Evolutionary conservation across 192 early-diverging fungal genomes (phyloP).

Genomic region (Hyaloraphidium curvatum): DNA sequence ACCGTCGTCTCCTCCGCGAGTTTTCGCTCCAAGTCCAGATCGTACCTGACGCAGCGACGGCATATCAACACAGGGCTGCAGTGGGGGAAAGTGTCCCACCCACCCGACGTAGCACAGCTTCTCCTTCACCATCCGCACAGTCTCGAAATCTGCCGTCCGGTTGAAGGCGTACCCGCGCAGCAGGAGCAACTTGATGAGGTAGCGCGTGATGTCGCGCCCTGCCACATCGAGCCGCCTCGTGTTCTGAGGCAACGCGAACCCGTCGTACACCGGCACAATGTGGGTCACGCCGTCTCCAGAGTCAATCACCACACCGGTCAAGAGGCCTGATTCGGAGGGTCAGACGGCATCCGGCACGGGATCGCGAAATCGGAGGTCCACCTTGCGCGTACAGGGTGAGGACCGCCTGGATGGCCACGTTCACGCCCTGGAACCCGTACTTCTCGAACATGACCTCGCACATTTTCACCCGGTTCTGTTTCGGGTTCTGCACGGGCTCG

Average conservation of each 20-base stretch:
- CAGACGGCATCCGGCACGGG: not conserved
- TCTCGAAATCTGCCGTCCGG: constrained; percentile 95
- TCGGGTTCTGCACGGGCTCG: constrained; percentile 92
- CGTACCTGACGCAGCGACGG: constrained; percentile 41
- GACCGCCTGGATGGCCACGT: constrained; percentile 93
- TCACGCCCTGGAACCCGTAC: constrained; percentile 81
- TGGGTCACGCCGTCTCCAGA: constrained; percentile 98
- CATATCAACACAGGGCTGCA: not conserved
- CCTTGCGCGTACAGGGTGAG: constrained; percentile 97
- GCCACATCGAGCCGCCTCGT: constrained; percentile 85
- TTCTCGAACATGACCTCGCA: constrained; percentile 89
- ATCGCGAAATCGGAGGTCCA: constrained; percentile 12
- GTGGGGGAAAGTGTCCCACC: not conserved
- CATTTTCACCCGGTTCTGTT: constrained; percentile 81
- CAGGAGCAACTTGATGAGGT: constrained; percentile 89
- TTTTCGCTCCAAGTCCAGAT: constrained; percentile 82
- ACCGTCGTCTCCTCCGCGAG: constrained; percentile 93
- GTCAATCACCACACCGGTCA: constrained; percentile 94
- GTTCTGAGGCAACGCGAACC: constrained; percentile 76
- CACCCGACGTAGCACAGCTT: constrained; percentile 94
- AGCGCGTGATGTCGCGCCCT: constrained; percentile 85
- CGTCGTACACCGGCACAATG: constrained; percentile 96
- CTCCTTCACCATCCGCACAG: constrained; percentile 93
- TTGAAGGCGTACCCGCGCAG: constrained; percentile 92
- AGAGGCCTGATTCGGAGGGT: constrained; percentile 31